A percentile compares a stretch with the other conserved stretches of the same genome.
Evolutionary conservation across 495 filamentous ascomycete genomes (phyloP).

Genomic region (Apodospora peruviana): DNA sequence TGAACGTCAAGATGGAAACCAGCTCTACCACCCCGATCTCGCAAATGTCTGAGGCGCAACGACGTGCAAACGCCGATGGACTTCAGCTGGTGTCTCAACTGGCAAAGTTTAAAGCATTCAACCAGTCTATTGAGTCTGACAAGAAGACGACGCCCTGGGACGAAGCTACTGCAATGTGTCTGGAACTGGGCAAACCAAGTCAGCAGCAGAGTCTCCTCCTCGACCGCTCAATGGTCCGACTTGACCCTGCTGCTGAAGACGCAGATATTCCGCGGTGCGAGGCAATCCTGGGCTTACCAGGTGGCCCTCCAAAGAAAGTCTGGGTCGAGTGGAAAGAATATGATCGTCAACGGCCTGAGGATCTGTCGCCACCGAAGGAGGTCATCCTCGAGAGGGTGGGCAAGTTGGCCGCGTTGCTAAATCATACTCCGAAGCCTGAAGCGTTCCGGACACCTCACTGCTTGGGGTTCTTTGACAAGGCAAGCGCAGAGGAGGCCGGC

Average conservation of each 20-base stretch:
- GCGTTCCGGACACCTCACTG: slow-evolving; percentile 40
- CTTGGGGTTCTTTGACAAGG: slow-evolving; percentile 39
- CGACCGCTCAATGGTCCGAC: slow-evolving; percentile 23
- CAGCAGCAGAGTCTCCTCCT: slow-evolving; percentile 25
- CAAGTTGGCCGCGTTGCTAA: slow-evolving; percentile 34
- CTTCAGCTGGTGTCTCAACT: slow-evolving; percentile 34
- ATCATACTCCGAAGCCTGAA: slow-evolving; percentile 36
- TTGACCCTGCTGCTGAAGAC: slow-evolving; percentile 22
- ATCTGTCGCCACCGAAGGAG: slow-evolving; percentile 24
- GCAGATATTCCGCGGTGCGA: slow-evolving; percentile 29
- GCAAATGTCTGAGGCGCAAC: slow-evolving; percentile 23
- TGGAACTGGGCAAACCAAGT: slow-evolving; percentile 27
- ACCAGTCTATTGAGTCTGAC: slow-evolving; percentile 33
- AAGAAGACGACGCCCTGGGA: slow-evolving; percentile 21
- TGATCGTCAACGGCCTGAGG: slow-evolving; percentile 26
- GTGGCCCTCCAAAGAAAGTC: slow-evolving; percentile 23
- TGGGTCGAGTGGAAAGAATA: slow-evolving; percentile 47
- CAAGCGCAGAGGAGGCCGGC: slow-evolving; percentile 8
- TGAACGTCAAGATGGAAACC: slow-evolving; percentile 28
- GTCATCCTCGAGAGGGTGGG: slow-evolving; percentile 32
- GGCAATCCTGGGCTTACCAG: slow-evolving; percentile 22
- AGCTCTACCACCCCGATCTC: slow-evolving; percentile 10
- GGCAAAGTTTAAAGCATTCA: slow-evolving; percentile 46
- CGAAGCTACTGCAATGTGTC: slow-evolving; percentile 22
- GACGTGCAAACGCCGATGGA: slow-evolving; percentile 25